phyloP scores from a whole-genome alignment of 768 basidiomycete genomes.

The Galerina marginata region DNA sequence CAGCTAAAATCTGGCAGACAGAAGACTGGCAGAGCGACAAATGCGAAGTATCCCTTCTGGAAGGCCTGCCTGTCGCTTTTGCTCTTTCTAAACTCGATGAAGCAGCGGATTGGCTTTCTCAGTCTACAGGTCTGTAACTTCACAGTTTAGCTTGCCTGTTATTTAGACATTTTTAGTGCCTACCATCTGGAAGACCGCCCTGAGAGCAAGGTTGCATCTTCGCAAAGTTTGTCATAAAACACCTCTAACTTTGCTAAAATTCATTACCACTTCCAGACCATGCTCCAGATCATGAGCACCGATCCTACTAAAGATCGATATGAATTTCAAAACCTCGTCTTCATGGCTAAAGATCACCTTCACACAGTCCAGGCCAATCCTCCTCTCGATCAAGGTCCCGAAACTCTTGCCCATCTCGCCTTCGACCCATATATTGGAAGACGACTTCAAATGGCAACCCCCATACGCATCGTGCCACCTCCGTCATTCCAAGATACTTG shows the following conservation, averaged over 20 bases:
- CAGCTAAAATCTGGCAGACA: constrained; percentile 47
- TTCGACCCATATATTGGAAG: constrained; percentile 75
- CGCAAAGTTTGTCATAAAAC: constrained; percentile 53
- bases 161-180: constrained; percentile 39
- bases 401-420: constrained; percentile 55
- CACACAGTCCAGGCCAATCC: constrained; percentile 43
- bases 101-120: constrained; percentile 64
- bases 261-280: constrained; percentile 35
- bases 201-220: constrained; percentile 57
- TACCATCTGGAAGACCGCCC: constrained; percentile 52
- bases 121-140: constrained; percentile 45
- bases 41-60: constrained; percentile 77
- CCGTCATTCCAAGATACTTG: constrained; percentile 57
- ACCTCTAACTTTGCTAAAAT: not conserved
- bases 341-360: constrained; percentile 46
- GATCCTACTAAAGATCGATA: constrained; percentile 43
- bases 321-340: constrained; percentile 42
- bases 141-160: not conserved
- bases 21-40: constrained; percentile 94
- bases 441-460: constrained; percentile 69
- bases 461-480: constrained; percentile 63
- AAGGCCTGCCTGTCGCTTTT: constrained; percentile 60
- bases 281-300: constrained; percentile 56
- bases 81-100: constrained; percentile 61
- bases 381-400: constrained; percentile 38